Conservation (phyloP, 2,329 filamentous ascomycete genomes). For the Sclerotinia subarctica region DNA sequence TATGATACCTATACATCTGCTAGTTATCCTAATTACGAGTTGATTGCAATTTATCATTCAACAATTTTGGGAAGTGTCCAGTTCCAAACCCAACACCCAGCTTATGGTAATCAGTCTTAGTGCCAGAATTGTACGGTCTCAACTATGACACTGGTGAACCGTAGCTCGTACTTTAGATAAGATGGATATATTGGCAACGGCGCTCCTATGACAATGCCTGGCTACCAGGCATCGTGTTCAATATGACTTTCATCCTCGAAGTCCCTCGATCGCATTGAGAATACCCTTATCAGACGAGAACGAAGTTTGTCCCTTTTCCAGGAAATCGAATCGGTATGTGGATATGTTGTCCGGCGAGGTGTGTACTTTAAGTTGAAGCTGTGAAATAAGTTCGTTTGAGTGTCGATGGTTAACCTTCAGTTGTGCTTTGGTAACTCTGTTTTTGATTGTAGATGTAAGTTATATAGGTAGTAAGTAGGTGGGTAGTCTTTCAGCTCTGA, state of each 20-base stretch:
- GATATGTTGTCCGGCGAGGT: neutral
- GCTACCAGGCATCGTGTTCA: too few species aligned
- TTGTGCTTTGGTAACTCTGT: neutral
- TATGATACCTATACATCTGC: constrained; percentile 7
- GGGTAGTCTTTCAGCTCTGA: neutral
- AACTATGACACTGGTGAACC: neutral
- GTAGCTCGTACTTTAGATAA: neutral
- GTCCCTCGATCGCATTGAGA: neutral
- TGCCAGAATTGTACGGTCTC: neutral
- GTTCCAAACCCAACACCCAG: neutral
- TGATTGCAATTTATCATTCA: neutral
- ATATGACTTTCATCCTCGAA: neutral
- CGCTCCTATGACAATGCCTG: neutral
- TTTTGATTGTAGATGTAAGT: neutral
- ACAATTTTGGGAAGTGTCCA: neutral
- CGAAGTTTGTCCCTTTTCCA: neutral
- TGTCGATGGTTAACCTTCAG: neutral
- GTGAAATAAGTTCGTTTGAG: too few species aligned
- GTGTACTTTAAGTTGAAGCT: neutral
- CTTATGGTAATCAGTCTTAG: neutral
- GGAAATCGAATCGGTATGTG: neutral
- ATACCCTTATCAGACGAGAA: neutral
- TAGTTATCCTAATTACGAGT: neutral
- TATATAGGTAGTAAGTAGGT: too few species aligned
- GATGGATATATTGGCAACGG: neutral